phyloP scores from a whole-genome alignment of 352 stramenopile genomes.

The Sclerospora graminicola region DNA sequence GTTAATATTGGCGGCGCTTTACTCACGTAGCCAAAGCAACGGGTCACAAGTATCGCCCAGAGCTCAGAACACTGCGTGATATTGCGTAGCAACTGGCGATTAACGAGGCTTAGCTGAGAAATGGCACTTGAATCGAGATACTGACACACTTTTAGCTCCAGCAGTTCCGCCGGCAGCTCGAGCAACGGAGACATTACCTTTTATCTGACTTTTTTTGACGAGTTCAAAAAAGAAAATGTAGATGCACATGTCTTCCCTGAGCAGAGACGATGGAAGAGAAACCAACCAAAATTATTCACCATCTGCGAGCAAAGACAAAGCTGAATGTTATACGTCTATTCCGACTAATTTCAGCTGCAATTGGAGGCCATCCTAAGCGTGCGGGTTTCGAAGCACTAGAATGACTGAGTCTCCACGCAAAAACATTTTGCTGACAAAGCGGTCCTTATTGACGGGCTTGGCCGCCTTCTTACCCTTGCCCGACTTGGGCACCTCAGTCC shows the following conservation, averaged over 20 bases:
- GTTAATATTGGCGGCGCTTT: conserved; percentile 6
- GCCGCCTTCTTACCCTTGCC: conserved; percentile 94
- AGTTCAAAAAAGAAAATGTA: no score
- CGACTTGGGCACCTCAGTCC: conserved; percentile 97
- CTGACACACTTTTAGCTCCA: conserved; percentile 32
- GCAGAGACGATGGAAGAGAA: background rate
- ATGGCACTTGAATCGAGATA: conserved; percentile 36
- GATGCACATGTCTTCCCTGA: no score
- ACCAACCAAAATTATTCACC: no score
- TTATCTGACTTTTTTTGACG: background rate
- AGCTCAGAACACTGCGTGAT: conserved; percentile 17
- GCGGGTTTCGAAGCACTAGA: conserved; percentile 96
- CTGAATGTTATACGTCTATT: conserved; percentile 17
- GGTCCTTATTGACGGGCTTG: conserved; percentile 96
- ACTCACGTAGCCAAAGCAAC: conserved; percentile 29
- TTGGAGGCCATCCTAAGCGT: conserved; percentile 40
- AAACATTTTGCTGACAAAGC: conserved; percentile 99
- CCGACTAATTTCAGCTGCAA: conserved; percentile 14
- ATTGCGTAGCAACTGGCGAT: conserved; percentile 24
- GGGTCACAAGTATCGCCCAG: conserved; percentile 33
- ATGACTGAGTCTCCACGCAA: conserved; percentile 99
- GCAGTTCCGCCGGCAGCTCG: conserved; percentile 23
- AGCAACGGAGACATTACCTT: conserved; percentile 10
- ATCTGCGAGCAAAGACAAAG: background rate
- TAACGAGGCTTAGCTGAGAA: conserved; percentile 22